Percentiles rank a stretch among this genome's conserved stretches.
These are phyloP conservation scores for Dactylonectria macrodidyma DNA, from an alignment of 2,329 filamentous ascomycete species.

Conservation along the genomic window DNA sequence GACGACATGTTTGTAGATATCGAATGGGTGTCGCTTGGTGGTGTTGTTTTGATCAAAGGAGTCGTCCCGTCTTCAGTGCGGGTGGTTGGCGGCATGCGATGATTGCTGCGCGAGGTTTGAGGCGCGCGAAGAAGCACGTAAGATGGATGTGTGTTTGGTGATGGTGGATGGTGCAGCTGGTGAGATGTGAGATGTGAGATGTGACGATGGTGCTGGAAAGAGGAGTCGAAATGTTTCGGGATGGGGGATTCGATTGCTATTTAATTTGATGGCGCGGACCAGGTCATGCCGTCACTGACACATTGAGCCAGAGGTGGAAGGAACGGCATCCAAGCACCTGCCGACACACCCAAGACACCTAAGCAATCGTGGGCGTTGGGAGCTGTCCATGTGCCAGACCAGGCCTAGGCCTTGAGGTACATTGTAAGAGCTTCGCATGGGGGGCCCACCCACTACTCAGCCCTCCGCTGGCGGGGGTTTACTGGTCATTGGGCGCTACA, in stretches of 20 bases:
- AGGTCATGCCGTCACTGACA: not conserved
- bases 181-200: not conserved
- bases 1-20: constrained; percentile 3
- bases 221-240: not conserved
- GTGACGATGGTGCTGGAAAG: not conserved
- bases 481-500: too few relatives aligned
- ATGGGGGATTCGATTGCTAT: constrained; percentile 14
- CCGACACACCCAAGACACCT: not conserved
- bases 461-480: not conserved
- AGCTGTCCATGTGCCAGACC: constrained; percentile 2
- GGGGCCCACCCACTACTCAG: not conserved
- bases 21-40: not conserved
- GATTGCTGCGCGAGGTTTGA: not conserved
- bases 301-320: not conserved
- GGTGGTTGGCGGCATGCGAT: not conserved
- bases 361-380: constrained; percentile 7
- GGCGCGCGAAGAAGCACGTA: not conserved
- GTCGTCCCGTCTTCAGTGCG: not conserved
- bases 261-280: constrained; percentile 5
- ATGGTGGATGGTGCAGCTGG: not conserved
- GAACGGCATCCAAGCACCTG: not conserved
- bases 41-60: not conserved
- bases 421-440: not conserved
- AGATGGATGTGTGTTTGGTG: not conserved
- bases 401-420: not conserved